Conservation (phyloP, 208 protist species). For the Lotmaria passim region DNA sequence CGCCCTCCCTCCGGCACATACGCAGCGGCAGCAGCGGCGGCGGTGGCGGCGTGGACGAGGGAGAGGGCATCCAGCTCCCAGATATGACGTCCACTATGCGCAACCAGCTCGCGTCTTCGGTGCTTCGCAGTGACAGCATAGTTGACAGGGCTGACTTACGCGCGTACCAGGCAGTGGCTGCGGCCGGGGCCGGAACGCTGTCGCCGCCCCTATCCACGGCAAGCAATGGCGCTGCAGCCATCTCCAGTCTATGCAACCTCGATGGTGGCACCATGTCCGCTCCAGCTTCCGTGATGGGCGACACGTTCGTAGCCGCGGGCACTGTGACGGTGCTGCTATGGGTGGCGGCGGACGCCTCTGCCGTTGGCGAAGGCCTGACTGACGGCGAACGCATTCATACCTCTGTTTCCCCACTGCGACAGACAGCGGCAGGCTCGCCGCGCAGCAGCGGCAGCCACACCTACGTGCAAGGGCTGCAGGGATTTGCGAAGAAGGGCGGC, state of each 20-base stretch:
- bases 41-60: neutral
- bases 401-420: neutral
- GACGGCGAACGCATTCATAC: neutral
- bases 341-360: neutral
- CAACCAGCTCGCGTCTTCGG: conserved; percentile 7
- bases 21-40: neutral
- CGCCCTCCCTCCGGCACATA: neutral
- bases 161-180: neutral
- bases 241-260: neutral
- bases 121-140: conserved; percentile 1
- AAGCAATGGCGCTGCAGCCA: neutral
- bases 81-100: neutral
- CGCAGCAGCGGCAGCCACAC: neutral
- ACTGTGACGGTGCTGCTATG: conserved; percentile 32
- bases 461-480: neutral
- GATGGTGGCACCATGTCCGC: neutral
- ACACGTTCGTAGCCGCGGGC: neutral
- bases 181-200: neutral
- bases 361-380: neutral
- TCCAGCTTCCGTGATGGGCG: neutral
- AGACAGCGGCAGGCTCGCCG: neutral
- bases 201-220: neutral
- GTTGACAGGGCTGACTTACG: neutral
- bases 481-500: neutral
- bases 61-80: conserved; percentile 8